Conservation (phyloP, 2,329 filamentous ascomycete species). For the Westerdykella ornata region DNA sequence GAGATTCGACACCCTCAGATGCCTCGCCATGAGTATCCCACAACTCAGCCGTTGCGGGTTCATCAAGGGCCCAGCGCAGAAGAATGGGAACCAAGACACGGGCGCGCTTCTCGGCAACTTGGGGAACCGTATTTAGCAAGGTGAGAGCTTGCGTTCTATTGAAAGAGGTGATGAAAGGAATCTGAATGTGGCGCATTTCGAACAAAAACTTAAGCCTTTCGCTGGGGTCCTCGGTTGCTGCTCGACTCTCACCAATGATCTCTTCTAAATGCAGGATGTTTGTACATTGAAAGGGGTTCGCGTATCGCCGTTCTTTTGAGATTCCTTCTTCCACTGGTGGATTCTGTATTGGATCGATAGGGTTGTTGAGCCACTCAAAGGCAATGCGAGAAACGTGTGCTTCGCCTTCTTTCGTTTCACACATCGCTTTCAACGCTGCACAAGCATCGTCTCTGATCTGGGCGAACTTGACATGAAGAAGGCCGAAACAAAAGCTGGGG, state of each 20-base stretch:
- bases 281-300: slow-evolving; percentile 78
- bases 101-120: slow-evolving; percentile 77
- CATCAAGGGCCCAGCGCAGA: slow-evolving; percentile 60
- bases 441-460: slow-evolving; percentile 83
- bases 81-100: slow-evolving; percentile 80
- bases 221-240: slow-evolving; percentile 13
- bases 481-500: slow-evolving; percentile 77
- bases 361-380: slow-evolving; percentile 63
- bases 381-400: slow-evolving; percentile 63
- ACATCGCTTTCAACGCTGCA: slow-evolving; percentile 67
- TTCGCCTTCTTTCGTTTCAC: slow-evolving; percentile 64
- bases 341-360: slow-evolving; percentile 1
- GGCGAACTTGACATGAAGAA: slow-evolving; percentile 77
- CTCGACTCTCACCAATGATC: slow-evolving; percentile 11
- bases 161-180: slow-evolving; percentile 47
- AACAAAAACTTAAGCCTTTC: slow-evolving; percentile 59
- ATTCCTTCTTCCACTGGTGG: slow-evolving; percentile 11
- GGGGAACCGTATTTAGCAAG: slow-evolving; percentile 65
- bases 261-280: slow-evolving; percentile 55
- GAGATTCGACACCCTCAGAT: slow-evolving; percentile 5
- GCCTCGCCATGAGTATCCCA: slow-evolving; percentile 13
- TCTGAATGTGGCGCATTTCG: slow-evolving; percentile 54
- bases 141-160: slow-evolving; percentile 73
- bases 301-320: slow-evolving; percentile 20
- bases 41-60: slow-evolving; percentile 5